Evolutionary conservation across 1,139 yeast genomes (phyloP).

Genomic region (Spencermartinsiella ligniputridi): DNA sequence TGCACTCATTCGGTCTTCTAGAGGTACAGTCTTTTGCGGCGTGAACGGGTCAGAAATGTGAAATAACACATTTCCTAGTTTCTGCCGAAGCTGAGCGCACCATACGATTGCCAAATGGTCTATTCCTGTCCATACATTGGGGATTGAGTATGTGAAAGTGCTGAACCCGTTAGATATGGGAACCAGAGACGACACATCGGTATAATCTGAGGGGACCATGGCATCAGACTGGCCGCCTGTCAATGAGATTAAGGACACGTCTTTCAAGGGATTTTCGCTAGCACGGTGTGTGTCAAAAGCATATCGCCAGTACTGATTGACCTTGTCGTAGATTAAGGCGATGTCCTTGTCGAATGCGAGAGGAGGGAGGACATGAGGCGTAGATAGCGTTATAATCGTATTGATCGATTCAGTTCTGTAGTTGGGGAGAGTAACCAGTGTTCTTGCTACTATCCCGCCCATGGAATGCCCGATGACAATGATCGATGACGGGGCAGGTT

Average conservation of each 20-base stretch:
- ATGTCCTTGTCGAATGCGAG: slow-evolving; percentile 84
- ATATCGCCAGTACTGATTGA: slow-evolving; percentile 77
- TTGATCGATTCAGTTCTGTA: slow-evolving; percentile 62
- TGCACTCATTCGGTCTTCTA: slow-evolving; percentile 51
- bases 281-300: slow-evolving; percentile 40
- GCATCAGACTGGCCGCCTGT: slow-evolving; percentile 88
- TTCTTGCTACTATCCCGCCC: slow-evolving; percentile 83
- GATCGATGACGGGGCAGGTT: slow-evolving; percentile 47
- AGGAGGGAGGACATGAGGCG: slow-evolving; percentile 84
- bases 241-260: slow-evolving; percentile 51
- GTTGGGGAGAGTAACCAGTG: slow-evolving; percentile 69
- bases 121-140: slow-evolving; percentile 89
- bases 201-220: slow-evolving; percentile 90
- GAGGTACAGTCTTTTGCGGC: slow-evolving; percentile 51
- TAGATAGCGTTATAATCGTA: slow-evolving; percentile 69
- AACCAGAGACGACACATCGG: slow-evolving; percentile 65
- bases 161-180: slow-evolving; percentile 79
- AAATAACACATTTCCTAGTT: slow-evolving; percentile 55
- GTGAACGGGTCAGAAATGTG: slow-evolving; percentile 46
- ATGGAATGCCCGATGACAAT: slow-evolving; percentile 69
- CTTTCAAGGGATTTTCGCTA: slow-evolving; percentile 27
- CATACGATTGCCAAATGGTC: slow-evolving; percentile 96
- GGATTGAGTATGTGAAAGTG: slow-evolving; percentile 80
- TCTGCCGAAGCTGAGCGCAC: slow-evolving; percentile 83
- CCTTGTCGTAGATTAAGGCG: slow-evolving; percentile 63